Evolutionary conservation across 2,329 filamentous ascomycete species (phyloP).

Genomic region (Monosporascus cannonballus): DNA sequence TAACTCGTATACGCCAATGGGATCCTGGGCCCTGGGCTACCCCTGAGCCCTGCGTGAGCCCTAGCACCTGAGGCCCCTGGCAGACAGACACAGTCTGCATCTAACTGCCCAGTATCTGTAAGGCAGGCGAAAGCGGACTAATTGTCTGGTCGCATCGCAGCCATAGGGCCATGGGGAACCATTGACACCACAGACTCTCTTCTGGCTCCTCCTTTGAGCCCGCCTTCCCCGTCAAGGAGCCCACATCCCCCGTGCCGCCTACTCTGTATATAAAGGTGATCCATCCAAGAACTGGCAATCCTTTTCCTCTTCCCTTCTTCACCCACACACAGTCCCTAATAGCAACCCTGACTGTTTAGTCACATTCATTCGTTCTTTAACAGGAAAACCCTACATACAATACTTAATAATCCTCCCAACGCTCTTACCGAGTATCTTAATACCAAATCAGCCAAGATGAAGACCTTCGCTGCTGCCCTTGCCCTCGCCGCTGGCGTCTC

Average conservation of each 20-base stretch:
- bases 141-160: conserved; percentile 5
- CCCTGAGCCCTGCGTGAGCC: too few relatives aligned
- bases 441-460: conserved; percentile 55
- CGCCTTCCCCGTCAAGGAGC: conserved; percentile 2
- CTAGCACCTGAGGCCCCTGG: too few relatives aligned
- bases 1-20: too few relatives aligned
- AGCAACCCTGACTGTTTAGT: conserved; percentile 48
- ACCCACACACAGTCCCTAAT: conserved; percentile 44
- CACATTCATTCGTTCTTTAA: conserved; percentile 51
- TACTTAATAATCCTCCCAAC: conserved; percentile 25
- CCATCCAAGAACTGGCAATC: conserved; percentile 33
- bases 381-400: conserved; percentile 22
- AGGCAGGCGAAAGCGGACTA: conserved; percentile 3
- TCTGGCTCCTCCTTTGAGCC: neutral
- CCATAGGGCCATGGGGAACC: conserved; percentile 1
- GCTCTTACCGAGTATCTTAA: conserved; percentile 30
- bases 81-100: too few relatives aligned
- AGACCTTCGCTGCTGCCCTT: conserved; percentile 51
- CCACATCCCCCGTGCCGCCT: conserved; percentile 12
- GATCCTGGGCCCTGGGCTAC: too few relatives aligned
- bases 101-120: too few relatives aligned
- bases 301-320: conserved; percentile 30
- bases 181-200: neutral
- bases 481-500: conserved; percentile 43
- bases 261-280: conserved; percentile 42